Evolutionary conservation across 1,284 basidiomycete genomes (phyloP), one percentile per base, ranked within the genome.

Genomic region (Singerocomus rubriflavus): DNA sequence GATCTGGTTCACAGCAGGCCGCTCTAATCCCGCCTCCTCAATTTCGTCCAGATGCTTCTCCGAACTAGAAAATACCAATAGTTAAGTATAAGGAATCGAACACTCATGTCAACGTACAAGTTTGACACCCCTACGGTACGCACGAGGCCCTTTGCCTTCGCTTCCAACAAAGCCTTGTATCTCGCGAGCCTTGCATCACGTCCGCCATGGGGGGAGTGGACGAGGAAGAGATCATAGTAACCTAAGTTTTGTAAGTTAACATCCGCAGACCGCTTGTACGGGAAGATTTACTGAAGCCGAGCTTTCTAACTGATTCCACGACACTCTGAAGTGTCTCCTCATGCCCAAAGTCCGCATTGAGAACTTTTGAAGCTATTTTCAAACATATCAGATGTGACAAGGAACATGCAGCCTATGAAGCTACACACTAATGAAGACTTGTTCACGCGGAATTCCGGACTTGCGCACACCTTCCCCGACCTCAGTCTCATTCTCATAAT

Each of bases 71-170:
- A 44, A 32, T 9, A 10, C 52, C 17, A 35, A 13, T 7, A 30
- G 21, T 21, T 4, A 21, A 6, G n/a, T 1, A 10, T 6, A 9
- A 1, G 2, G 8, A 8, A n/a, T 14, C 14, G 8, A 37, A 21
- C 11, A 11, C 6, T 4, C 8, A 32, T 13, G 34, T 38, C 32
- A 32, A 60, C 74, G 49, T 54, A 81, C 79, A 75, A 87, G 66
- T 87, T 87, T 5, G 78, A 81, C 11, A 87, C 84, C 1, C 84
- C 84, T 17, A 82, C 77, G 29, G 72, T 71, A 52, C 71, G 72
- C 35, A 81, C 64, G 61, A 79, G 78, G 1, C 84, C 84, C 25
- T 72, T 73, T 38, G 71, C 68, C 57, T 76, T 72, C 26, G 69
- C 70, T 50, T 76, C 67, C 10, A 74, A 58, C 39, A 79, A 64